Conservation (phyloP, 1,284 basidiomycete species). For the Cerrena zonata region DNA sequence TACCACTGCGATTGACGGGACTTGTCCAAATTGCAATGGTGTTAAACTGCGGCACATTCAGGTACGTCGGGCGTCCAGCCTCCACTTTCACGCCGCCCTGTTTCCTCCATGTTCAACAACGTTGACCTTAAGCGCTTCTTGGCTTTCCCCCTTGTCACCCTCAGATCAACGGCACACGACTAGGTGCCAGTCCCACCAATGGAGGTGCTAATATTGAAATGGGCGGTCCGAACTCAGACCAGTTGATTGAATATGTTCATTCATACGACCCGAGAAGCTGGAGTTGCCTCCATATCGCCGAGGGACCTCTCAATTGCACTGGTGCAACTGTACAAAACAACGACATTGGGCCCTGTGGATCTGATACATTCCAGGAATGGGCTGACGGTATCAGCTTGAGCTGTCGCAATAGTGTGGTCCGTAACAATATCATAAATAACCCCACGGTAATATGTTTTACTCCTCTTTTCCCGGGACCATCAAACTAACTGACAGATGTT, state of each 20-base stretch:
- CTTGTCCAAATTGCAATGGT: conserved; percentile 50
- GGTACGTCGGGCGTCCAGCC: conserved; percentile 34
- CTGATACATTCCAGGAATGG: conserved; percentile 65
- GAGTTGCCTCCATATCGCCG: conserved; percentile 67
- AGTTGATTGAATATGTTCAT: conserved; percentile 66
- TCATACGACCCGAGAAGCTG: conserved; percentile 69
- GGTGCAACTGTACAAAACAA: conserved; percentile 69
- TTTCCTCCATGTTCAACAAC: conserved; percentile 4
- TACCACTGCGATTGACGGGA: conserved; percentile 66
- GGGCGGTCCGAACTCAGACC: conserved; percentile 62
- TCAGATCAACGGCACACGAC: conserved; percentile 65
- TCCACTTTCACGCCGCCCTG: background rate
- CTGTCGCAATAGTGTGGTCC: conserved; percentile 61
- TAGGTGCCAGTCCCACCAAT: conserved; percentile 40
- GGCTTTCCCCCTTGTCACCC: background rate
- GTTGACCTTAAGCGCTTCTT: background rate
- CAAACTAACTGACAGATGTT: conserved; percentile 1
- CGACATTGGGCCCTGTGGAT: conserved; percentile 72
- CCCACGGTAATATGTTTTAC: conserved; percentile 41
- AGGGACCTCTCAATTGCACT: conserved; percentile 63
- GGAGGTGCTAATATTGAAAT: conserved; percentile 76
- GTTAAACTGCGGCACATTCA: conserved; percentile 67
- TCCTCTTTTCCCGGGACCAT: background rate
- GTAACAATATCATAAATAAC: conserved; percentile 67
- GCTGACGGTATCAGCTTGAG: conserved; percentile 81